Percentiles rank a stretch among this genome's conserved stretches.
phyloP scores from a whole-genome alignment of 805 yeast species.

The Blastobotrys parvus region DNA sequence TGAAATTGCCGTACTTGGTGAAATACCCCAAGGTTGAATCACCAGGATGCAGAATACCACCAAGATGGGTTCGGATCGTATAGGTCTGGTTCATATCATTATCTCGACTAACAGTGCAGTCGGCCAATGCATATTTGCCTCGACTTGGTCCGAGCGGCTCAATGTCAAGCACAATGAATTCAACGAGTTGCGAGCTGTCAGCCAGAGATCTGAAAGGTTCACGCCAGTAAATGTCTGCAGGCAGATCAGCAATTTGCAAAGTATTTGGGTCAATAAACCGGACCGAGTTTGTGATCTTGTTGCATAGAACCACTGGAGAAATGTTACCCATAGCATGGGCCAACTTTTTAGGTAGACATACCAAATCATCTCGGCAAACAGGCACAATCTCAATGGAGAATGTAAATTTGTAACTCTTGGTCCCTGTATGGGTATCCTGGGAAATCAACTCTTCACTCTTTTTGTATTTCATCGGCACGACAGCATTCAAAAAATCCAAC shows the following conservation, averaged over 20 bases:
- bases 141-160: slow-evolving; percentile 79
- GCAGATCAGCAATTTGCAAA: slow-evolving; percentile 67
- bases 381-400: slow-evolving; percentile 89
- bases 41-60: slow-evolving; percentile 88
- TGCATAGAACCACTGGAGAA: slow-evolving; percentile 71
- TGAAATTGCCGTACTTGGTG: slow-evolving; percentile 71
- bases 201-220: slow-evolving; percentile 65
- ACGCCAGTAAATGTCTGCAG: slow-evolving; percentile 70
- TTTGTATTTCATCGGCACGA: slow-evolving; percentile 71
- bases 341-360: slow-evolving; percentile 70
- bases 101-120: slow-evolving; percentile 74
- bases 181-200: slow-evolving; percentile 55
- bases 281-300: slow-evolving; percentile 64
- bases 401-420: slow-evolving; percentile 79
- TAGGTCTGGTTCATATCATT: slow-evolving; percentile 70
- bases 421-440: slow-evolving; percentile 82
- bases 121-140: slow-evolving; percentile 78
- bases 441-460: slow-evolving; percentile 84
- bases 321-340: slow-evolving; percentile 79
- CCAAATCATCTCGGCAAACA: slow-evolving; percentile 87
- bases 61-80: slow-evolving; percentile 78
- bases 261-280: slow-evolving; percentile 80
- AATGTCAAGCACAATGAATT: slow-evolving; percentile 79
- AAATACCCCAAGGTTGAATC: slow-evolving; percentile 87
- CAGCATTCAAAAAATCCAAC: slow-evolving; percentile 79